Conservation (phyloP, 495 filamentous ascomycete genomes). For the Schizothecium vesticola region DNA sequence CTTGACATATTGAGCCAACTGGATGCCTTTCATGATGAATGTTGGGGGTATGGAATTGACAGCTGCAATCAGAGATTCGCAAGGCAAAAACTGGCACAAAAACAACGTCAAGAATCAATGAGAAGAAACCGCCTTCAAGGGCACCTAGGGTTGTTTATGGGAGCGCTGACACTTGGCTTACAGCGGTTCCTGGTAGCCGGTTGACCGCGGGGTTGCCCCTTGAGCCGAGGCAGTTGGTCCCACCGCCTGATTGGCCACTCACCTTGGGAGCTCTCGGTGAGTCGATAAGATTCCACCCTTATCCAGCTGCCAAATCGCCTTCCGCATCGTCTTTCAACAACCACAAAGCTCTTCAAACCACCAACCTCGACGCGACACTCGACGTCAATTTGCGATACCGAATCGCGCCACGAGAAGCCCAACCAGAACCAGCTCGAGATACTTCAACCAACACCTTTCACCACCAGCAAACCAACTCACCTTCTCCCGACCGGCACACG, state of each 20-base stretch:
- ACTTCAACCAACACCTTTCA: background rate
- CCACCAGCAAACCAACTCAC: background rate
- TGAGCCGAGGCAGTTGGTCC: conserved; percentile 21
- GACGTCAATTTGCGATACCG: background rate
- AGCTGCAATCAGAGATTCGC: background rate
- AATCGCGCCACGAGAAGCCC: background rate
- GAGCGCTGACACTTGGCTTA: background rate
- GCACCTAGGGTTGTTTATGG: background rate
- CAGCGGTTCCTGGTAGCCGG: background rate
- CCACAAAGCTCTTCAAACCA: background rate
- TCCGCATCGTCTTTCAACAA: background rate
- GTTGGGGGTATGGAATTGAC: background rate
- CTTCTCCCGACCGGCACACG: background rate
- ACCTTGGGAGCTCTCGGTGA: conserved; percentile 19
- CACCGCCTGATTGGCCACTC: conserved; percentile 23
- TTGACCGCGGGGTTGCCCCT: conserved; percentile 13
- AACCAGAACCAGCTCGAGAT: background rate
- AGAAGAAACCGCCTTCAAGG: background rate
- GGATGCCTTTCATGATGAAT: conserved; percentile 70
- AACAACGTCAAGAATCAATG: background rate
- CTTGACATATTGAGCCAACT: conserved; percentile 78
- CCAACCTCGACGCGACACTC: background rate
- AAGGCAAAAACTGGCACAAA: background rate
- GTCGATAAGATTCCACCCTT: conserved; percentile 15
- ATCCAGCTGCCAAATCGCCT: background rate